Conservation (phyloP, 352 stramenopile species). For the Phytophthora sojae region DNA sequence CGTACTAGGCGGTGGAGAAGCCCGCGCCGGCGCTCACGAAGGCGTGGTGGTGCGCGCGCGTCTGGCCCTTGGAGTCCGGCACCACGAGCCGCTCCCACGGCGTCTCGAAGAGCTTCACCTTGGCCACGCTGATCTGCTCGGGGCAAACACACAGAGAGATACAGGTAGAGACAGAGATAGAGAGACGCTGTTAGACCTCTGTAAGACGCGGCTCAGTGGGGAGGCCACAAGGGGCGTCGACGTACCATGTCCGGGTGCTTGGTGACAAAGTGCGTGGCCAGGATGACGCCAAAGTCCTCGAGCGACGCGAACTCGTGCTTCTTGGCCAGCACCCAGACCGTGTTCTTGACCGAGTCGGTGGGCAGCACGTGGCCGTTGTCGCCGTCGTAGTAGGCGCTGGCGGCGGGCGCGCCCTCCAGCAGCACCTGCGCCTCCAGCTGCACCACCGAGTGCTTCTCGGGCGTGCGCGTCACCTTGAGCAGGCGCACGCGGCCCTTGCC, state of each 20-base stretch:
- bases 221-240: not conserved
- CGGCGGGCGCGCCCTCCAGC: constrained; percentile 78
- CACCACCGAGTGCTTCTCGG: constrained; percentile 77
- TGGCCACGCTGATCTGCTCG: constrained; percentile 68
- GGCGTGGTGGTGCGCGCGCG: constrained; percentile 75
- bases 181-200: not conserved
- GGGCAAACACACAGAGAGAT: constrained; percentile 1
- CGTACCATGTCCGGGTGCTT: constrained; percentile 81
- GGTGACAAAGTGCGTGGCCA: constrained; percentile 89
- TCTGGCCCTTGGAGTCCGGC: constrained; percentile 60
- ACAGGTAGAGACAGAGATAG: not conserved
- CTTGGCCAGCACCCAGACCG: constrained; percentile 89
- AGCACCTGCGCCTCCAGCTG: constrained; percentile 89
- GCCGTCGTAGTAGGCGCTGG: constrained; percentile 82
- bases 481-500: constrained; percentile 89
- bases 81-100: constrained; percentile 72
- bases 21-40: constrained; percentile 70
- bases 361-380: constrained; percentile 88
- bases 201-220: not conserved
- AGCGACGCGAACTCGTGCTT: constrained; percentile 88
- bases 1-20: constrained; percentile 69
- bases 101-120: constrained; percentile 81
- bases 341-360: constrained; percentile 93
- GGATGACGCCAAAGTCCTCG: constrained; percentile 88
- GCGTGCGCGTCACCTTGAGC: constrained; percentile 85